A percentile compares a stretch with the other conserved stretches of the same genome.
These are phyloP conservation scores for Fragaria vesca DNA, from an alignment of 306 rosid genomes.

Conservation along the genomic window DNA sequence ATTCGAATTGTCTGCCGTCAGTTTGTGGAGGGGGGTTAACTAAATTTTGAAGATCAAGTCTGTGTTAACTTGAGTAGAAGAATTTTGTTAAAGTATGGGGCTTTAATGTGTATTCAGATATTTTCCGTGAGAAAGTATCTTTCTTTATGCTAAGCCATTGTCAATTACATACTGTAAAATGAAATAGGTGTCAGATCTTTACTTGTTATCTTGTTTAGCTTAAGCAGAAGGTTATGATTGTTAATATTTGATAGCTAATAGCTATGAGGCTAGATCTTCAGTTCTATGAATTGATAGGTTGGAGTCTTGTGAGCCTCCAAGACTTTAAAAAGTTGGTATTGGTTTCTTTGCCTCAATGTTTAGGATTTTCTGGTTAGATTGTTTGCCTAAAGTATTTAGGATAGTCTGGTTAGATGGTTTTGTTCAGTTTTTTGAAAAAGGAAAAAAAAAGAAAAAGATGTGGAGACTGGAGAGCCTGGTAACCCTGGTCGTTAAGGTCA, in stretches of 20 bases:
- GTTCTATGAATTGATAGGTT: not conserved
- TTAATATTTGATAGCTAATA: not conserved
- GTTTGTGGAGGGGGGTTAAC: not conserved
- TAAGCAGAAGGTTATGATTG: slow-evolving; percentile 3
- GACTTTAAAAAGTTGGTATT: not conserved
- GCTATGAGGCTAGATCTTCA: not conserved
- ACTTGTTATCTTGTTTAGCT: not conserved
- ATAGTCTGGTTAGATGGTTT: not conserved
- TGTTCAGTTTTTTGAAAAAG: not conserved
- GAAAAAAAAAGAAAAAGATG: not conserved
- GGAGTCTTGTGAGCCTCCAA: not conserved
- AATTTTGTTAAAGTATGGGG: not conserved
- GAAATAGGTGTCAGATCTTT: not conserved
- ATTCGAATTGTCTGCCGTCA: not conserved
- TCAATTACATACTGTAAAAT: not conserved
- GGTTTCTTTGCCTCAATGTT: not conserved
- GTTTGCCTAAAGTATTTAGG: not conserved
- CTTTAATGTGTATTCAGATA: not conserved
- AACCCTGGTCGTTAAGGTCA: not conserved
- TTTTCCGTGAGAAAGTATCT: not conserved
- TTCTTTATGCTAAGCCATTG: not conserved
- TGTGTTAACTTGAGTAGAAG: not conserved
- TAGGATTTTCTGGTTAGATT: not conserved
- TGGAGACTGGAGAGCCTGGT: not conserved
- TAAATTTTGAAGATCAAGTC: not conserved